Base-by-base conservation (phyloP, 345 rosid species). In the Streptanthus diversifolius region DNA sequence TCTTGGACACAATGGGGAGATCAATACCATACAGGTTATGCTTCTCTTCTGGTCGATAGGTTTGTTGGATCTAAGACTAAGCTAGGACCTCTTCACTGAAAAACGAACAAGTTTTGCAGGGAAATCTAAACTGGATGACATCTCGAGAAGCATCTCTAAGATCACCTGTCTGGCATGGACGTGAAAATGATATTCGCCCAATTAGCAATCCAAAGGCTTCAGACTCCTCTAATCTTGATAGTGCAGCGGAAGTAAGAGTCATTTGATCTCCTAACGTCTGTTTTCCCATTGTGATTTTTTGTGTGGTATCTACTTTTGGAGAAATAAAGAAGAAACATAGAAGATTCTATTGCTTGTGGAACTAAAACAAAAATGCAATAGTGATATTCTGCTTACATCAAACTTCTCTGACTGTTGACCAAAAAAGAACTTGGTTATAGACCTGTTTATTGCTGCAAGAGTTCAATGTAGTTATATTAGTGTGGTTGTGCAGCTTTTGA, bases 1-100 rank as follows among this genome's bases (percentile, higher is more conserved):
- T 80, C 97, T 95, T 76, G 99, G 99, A 81, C 99, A 95, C 78
- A 95, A 95, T 81, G 99, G 99, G 76, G 99, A 95, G 81, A 95
- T 95, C 79, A 95, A 95, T 78, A 95, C 99, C 62, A 90, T 95
- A 80, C 99, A 95, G 97, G 99, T 88, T 68, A 74, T 59, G 55
- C 13, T 71, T 70, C 71, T 57, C 32, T 39, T 14, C 51, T 57
- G 51, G 49, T 71, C 32, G 24, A 58, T 71, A 39, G 24, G 27
- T 58, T 65, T 71, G 54, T 49, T 64, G 19, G 15, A 49, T 48
- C 37, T 51, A 58, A 39, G 68, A 55, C 25, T 77, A 32, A 58
- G 24, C 33, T 40, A 40, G 10, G 33, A 39, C 56, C 48, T 41
- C 64, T 15, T 52, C 7, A 51, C 77, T 77, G 77, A 77, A 57